Percentiles rank a stretch among this genome's conserved stretches.
Evolutionary conservation across 2,329 filamentous ascomycete species (phyloP).

Genomic region (Lasiodiplodia gonubiensis): DNA sequence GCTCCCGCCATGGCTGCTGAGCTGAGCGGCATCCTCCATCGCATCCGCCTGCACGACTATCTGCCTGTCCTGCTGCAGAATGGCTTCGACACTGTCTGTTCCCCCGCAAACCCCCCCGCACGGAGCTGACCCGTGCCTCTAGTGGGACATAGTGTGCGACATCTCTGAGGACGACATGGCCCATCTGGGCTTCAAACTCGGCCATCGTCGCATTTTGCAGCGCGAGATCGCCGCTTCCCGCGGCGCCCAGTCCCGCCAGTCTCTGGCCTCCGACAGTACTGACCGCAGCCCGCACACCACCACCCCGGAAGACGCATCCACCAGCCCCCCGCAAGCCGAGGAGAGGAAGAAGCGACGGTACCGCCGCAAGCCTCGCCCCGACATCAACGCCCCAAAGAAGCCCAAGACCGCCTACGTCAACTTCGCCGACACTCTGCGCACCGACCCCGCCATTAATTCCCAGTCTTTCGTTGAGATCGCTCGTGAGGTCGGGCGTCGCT

Average conservation of each 20-base stretch:
- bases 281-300: constrained; percentile 9
- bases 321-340: constrained; percentile 35
- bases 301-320: constrained; percentile 26
- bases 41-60: constrained; percentile 41
- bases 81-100: constrained; percentile 39
- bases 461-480: constrained; percentile 49
- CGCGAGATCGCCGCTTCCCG: constrained; percentile 48
- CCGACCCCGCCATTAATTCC: constrained; percentile 42
- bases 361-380: constrained; percentile 45
- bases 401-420: constrained; percentile 52
- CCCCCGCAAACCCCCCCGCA: background rate
- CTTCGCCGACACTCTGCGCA: constrained; percentile 48
- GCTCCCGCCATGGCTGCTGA: constrained; percentile 27
- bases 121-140: constrained; percentile 11
- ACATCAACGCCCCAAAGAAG: constrained; percentile 47
- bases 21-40: constrained; percentile 40
- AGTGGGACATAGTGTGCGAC: constrained; percentile 47
- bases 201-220: constrained; percentile 47
- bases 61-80: constrained; percentile 40
- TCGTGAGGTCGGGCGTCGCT: constrained; percentile 45
- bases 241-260: constrained; percentile 38
- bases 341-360: constrained; percentile 45
- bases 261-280: constrained; percentile 36
- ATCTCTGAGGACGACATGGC: constrained; percentile 49
- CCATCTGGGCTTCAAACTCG: constrained; percentile 46